phyloP scores from a whole-genome alignment of 805 yeast genomes.

The Cyberlindnera petersonii region DNA sequence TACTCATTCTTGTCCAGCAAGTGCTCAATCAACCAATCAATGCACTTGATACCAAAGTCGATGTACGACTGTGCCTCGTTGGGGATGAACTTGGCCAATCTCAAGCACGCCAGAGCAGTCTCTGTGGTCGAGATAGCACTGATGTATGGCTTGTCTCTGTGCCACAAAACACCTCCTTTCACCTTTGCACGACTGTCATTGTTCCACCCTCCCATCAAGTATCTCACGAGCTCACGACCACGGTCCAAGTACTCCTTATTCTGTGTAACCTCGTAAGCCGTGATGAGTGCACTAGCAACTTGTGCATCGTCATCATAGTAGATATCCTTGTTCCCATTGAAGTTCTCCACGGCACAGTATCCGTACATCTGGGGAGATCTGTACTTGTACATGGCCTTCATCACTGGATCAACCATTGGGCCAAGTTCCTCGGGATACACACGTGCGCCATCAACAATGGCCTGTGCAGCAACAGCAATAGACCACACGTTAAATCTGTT shows the following conservation, averaged over 20 bases:
- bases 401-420: conserved; percentile 51
- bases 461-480: conserved; percentile 60
- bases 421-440: conserved; percentile 45
- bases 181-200: conserved; percentile 19
- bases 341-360: conserved; percentile 61
- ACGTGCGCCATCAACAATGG: conserved; percentile 60
- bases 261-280: conserved; percentile 66
- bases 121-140: conserved; percentile 68
- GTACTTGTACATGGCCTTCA: conserved; percentile 47
- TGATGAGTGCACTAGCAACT: conserved; percentile 58
- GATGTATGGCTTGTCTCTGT: conserved; percentile 52
- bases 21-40: conserved; percentile 51
- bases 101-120: conserved; percentile 57
- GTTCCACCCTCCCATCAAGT: conserved; percentile 64
- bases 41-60: conserved; percentile 55
- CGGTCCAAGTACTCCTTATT: conserved; percentile 48
- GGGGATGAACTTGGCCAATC: conserved; percentile 50
- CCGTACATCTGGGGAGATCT: conserved; percentile 49
- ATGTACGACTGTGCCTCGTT: conserved; percentile 43
- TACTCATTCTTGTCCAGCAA: conserved; percentile 53
- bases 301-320: conserved; percentile 78
- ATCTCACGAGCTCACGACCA: conserved; percentile 55
- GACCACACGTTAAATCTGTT: conserved; percentile 66
- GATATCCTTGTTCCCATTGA: conserved; percentile 56
- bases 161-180: conserved; percentile 68